Evolutionary conservation across 805 yeast genomes (phyloP).

Genomic region (Candida sonorensis): DNA sequence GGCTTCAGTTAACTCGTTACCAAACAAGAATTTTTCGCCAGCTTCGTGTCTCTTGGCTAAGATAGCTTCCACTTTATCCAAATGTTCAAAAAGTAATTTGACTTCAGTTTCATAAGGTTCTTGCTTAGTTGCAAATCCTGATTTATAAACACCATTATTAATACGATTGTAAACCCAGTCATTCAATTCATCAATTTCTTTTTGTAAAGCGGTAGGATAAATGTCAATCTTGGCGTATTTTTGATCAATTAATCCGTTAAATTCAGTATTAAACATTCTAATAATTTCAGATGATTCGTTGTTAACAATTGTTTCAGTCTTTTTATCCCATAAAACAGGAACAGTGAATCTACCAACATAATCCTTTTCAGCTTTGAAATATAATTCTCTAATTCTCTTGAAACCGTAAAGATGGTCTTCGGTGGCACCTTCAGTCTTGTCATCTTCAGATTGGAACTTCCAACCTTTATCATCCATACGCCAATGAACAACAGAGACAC

Average conservation of each 20-base stretch:
- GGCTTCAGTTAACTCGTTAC: conserved; percentile 75
- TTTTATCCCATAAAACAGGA: conserved; percentile 89
- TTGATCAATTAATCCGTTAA: conserved; percentile 48
- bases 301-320: conserved; percentile 75
- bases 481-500: conserved; percentile 84
- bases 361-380: conserved; percentile 66
- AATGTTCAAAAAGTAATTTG: conserved; percentile 49
- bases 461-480: conserved; percentile 83
- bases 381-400: conserved; percentile 60
- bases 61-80: conserved; percentile 64
- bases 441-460: conserved; percentile 56
- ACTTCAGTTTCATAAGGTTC: conserved; percentile 74
- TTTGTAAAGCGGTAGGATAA: conserved; percentile 50
- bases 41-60: conserved; percentile 38
- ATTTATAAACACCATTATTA: conserved; percentile 89
- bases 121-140: conserved; percentile 84
- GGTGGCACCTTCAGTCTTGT: conserved; percentile 40
- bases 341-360: conserved; percentile 85
- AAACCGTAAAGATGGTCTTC: conserved; percentile 56
- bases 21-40: conserved; percentile 41
- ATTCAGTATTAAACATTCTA: conserved; percentile 73
- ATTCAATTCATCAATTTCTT: conserved; percentile 69
- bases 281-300: conserved; percentile 90
- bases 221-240: conserved; percentile 47
- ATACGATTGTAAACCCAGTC: conserved; percentile 77